Base-by-base conservation (phyloP, 2,329 filamentous ascomycete species). In the Diaporthe vexans region DNA sequence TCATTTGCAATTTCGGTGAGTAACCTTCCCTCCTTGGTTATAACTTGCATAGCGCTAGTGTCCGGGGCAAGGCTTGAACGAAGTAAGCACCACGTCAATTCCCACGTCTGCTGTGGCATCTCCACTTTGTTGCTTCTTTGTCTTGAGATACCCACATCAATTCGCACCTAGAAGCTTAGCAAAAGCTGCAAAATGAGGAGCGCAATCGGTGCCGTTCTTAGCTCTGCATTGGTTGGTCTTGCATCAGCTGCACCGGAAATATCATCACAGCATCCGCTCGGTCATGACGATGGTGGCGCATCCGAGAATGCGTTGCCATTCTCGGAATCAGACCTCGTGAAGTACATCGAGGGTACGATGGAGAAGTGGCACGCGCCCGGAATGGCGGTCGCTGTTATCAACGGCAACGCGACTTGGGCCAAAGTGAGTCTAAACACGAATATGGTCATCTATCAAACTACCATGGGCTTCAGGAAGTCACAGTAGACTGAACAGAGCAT, bases 291-390 rank as follows among this genome's bases (percentile, higher is more conserved):
- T 8, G 17, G 57, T 37, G n/a, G 51, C 29, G 56, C 26, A 21
- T 6, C 11, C 17, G 17, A 33, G 2, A n/a, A 19, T n/a, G 17
- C 9, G 13, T 21, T 68, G 29, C 46, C 61, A 2, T 57, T 65
- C 21, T 70, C 63, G n/a, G 61, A 24, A 21, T 24, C 43, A 61
- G 56, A 48, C 4, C 59, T 72, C 26, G 63, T 58, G 35, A 56
- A 37, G 2, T 73, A 73, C 65, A 78, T 84, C 7, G 74, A 80
- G 26, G 77, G 79, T 6, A 76, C 81, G 2, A 79, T 86, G 46
- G 73, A 82, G 5, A 75, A 82, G 61, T 89, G 84, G 83, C 83
- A 86, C 71, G 84, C 88, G 6, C 87, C 88, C 0, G 88, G 87
- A 0, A 71, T 89, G 9, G 82, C 87, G 2, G 82, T 90, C 40